phyloP scores from a whole-genome alignment of 1,284 basidiomycete genomes.

The Cystobasidium slooffiae region DNA sequence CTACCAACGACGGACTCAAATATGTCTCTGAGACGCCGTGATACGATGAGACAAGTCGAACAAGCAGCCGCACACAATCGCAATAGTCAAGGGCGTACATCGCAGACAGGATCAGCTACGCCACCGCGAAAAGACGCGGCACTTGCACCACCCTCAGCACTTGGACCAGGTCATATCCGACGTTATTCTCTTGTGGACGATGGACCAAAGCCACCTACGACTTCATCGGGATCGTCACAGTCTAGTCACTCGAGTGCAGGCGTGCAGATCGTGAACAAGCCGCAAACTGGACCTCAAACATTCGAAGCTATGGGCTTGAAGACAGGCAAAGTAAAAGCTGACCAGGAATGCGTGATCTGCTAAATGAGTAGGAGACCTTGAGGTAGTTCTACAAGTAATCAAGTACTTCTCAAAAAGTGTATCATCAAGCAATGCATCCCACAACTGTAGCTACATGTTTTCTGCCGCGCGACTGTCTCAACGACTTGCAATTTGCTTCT shows the following conservation, averaged over 20 bases:
- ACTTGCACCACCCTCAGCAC: neutral
- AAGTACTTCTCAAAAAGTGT: no score
- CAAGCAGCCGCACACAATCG: slow-evolving; percentile 44
- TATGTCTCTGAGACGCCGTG: slow-evolving; percentile 44
- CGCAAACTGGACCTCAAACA: slow-evolving; percentile 67
- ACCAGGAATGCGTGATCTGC: slow-evolving; percentile 48
- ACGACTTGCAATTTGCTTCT: no score
- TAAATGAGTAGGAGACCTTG: neutral
- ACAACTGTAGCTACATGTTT: no score
- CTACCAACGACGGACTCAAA: slow-evolving; percentile 36
- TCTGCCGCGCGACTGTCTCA: no score
- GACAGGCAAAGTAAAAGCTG: slow-evolving; percentile 52
- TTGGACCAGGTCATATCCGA: slow-evolving; percentile 11
- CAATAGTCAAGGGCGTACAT: slow-evolving; percentile 5
- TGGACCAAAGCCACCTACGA: slow-evolving; percentile 30
- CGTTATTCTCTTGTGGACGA: slow-evolving; percentile 43
- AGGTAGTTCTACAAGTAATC: neutral
- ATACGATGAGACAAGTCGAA: slow-evolving; percentile 50
- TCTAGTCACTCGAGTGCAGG: slow-evolving; percentile 24
- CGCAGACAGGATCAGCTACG: neutral
- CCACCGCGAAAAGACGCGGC: slow-evolving; percentile 8
- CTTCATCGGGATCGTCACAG: slow-evolving; percentile 40
- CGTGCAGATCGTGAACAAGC: slow-evolving; percentile 44
- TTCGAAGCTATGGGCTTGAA: slow-evolving; percentile 80
- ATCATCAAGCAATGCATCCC: no score